Evolutionary conservation across 768 basidiomycete species (phyloP), one percentile per base, ranked within the genome.

Genomic region (Rhizopogon rudus): DNA sequence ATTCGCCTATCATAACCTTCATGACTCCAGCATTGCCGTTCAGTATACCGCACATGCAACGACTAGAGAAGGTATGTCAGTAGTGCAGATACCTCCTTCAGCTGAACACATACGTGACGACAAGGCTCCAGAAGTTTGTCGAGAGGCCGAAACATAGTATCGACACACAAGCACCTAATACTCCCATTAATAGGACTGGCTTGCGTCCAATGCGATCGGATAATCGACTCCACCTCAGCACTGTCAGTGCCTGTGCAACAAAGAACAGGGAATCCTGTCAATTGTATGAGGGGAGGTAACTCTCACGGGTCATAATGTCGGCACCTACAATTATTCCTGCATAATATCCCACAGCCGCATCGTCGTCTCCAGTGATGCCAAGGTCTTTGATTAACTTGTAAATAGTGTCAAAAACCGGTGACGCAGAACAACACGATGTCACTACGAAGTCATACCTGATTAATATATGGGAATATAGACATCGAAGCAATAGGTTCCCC

Each of bases 1-100:
- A 67, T 56, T 87, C 86, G 0, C 78, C 85, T 67, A 88, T 77
- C 55, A 82, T 79, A 55, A 81, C 84, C 65, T 88, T 89, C 77
- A 87, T 83, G 31, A 88, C 86, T 3, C 81, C 71, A 2, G 67
- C 6, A 29, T 76, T 75, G 3, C 74, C 75, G 49, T 75, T 74
- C 8, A 76, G 57, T 12, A 65, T 17, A 4, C 72, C 74, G 28
- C 69, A 62, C 1, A 73, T 60, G 35, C 72, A 71, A 40, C 71
- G 71, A 55, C 72, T 72, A 29, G 22, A 40, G 22, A 16, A 20
- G 44, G 3, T 14, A 46, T 20, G 0, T 6, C 22, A 1, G 40
- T 28, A n/a, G 3, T 49, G 39, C 14, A 45, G 2, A 25, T 1
- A 39, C 9, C 45, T 7, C 22, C 6, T 16, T 28, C 13, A 52